Base-by-base conservation (phyloP, 768 basidiomycete species). In the Chiua virens region DNA sequence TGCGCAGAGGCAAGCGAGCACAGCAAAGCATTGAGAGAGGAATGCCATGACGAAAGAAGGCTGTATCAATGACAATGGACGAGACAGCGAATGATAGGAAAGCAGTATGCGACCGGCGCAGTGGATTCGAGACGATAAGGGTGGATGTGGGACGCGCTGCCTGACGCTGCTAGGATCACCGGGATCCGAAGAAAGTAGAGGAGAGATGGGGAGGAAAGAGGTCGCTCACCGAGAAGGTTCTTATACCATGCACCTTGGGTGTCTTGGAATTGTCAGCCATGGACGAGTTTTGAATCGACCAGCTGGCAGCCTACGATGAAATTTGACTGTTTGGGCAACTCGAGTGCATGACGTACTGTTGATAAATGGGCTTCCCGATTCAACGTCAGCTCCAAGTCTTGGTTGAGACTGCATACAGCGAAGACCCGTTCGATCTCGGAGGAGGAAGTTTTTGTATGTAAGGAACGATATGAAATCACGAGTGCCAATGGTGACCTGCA, bases 21-120 rank as follows among this genome's bases (percentile, higher is more conserved):
- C 34, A 7, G 79, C 62, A 64, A 86, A 77, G 54, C 69, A 80
- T 35, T 74, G 54, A 44, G 71, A 70, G 52, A 83, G 70, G 42
- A 71, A 63, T 53, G 79, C 74, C 85, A 86, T 86, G 59, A 52
- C 64, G 54, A 48, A 59, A 32, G 35, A 44, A 47, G 43, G 50
- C 43, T 50, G 53, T 30, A 52, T 46, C 30, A 41, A 56, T 48
- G 58, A 57, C 4, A 8, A 57, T 45, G 41, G 32, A 8, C 8
- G 25, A 55, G n/a, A 50, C 38, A 45, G 6, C 4, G 37, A 37
- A 2, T 10, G 37, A 37, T 42, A 53, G 48, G 45, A 47, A 53
- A 63, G 58, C 56, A 60, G 53, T 21, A 23, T 57, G 40, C 64
- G 64, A 58, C 54, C 53, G 44, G 64, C 61, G 61, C 63, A 48